Conservation (phyloP, 768 basidiomycete species). For the Pleurotus djamor region DNA sequence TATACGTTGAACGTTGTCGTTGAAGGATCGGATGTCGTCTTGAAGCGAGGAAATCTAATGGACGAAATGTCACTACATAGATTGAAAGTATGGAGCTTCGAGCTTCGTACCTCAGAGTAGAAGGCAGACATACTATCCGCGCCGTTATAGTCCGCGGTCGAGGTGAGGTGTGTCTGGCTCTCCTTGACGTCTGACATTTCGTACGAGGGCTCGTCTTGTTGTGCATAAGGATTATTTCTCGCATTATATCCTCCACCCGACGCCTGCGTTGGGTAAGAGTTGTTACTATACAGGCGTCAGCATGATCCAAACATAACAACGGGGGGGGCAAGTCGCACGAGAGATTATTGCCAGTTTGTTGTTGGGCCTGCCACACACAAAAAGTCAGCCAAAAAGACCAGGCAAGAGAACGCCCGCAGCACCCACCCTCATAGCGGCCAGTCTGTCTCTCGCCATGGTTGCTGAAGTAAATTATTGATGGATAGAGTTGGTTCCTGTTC, state of each 20-base stretch:
- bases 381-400: neutral
- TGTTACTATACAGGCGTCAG: slow-evolving; percentile 29
- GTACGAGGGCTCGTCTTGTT: slow-evolving; percentile 63
- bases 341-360: slow-evolving; percentile 51
- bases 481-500: neutral
- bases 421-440: slow-evolving; percentile 81
- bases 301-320: too few species aligned
- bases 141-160: slow-evolving; percentile 24
- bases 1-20: slow-evolving; percentile 66
- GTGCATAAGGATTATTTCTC: slow-evolving; percentile 62
- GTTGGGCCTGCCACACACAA: slow-evolving; percentile 53
- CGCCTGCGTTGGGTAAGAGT: slow-evolving; percentile 69
- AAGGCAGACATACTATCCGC: slow-evolving; percentile 66
- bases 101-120: slow-evolving; percentile 62
- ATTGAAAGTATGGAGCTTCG: neutral
- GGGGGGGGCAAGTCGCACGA: slow-evolving; percentile 35
- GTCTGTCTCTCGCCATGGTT: slow-evolving; percentile 85
- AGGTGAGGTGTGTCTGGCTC: slow-evolving; percentile 49
- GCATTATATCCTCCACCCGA: slow-evolving; percentile 47
- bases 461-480: neutral
- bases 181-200: slow-evolving; percentile 73
- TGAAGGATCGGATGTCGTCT: slow-evolving; percentile 66
- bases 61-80: neutral
- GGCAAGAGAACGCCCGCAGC: neutral
- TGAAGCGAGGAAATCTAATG: slow-evolving; percentile 72